Evolutionary conservation across 2,329 filamentous ascomycete genomes (phyloP).

Genomic region (Trichoderma hamatum): DNA sequence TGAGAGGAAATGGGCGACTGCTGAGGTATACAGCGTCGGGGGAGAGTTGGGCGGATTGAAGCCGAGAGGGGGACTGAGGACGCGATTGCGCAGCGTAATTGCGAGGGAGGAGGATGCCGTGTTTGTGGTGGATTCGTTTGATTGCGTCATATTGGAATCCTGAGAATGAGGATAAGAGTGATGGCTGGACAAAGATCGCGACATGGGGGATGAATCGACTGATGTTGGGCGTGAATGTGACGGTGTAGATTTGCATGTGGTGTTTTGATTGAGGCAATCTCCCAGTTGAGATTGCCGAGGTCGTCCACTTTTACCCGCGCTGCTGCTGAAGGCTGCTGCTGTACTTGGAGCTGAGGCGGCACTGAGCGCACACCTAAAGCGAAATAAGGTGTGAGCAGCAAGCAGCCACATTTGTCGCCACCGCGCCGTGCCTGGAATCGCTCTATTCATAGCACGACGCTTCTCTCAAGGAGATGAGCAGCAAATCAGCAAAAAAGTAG

Average conservation of each 20-base stretch:
- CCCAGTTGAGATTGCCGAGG: conserved; percentile 14
- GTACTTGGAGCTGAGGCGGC: background rate
- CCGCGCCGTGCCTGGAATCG: background rate
- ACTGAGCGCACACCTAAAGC: background rate
- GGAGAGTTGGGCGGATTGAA: conserved; percentile 36
- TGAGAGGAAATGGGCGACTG: conserved; percentile 40
- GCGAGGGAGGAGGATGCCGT: conserved; percentile 15
- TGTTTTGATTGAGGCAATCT: conserved; percentile 3
- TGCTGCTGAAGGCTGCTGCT: conserved; percentile 5
- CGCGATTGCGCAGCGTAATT: conserved; percentile 33
- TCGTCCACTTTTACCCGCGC: conserved; percentile 23
- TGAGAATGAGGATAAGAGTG: background rate
- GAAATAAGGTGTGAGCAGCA: background rate
- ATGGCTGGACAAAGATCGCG: background rate
- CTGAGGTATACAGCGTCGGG: conserved; percentile 34
- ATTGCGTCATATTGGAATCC: background rate
- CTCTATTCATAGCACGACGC: background rate
- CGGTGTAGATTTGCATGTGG: background rate
- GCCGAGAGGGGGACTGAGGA: conserved; percentile 39
- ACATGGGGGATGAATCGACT: background rate
- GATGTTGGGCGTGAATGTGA: background rate
- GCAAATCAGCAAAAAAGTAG: background rate
- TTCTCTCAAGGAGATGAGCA: background rate
- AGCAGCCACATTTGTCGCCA: background rate
- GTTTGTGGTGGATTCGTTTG: background rate